Conservation (phyloP, 345 rosid genomes). For the Angophora floribunda region DNA sequence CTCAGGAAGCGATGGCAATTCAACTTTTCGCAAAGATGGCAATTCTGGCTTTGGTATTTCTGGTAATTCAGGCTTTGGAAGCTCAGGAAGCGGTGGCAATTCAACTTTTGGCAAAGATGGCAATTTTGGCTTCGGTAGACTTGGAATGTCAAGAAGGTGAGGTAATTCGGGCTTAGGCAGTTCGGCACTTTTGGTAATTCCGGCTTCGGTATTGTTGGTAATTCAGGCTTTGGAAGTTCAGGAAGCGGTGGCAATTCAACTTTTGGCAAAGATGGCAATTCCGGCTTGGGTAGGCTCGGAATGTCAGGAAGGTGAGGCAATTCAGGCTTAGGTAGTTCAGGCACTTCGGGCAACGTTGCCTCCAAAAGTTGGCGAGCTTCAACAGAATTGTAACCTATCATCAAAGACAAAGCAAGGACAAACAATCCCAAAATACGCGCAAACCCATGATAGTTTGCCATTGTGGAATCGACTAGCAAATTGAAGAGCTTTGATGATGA, state of each 20-base stretch:
- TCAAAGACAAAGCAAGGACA: not conserved
- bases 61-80: not conserved
- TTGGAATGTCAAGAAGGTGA: not conserved
- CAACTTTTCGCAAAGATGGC: not conserved
- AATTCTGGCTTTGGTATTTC: not conserved
- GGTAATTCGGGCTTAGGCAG: not conserved
- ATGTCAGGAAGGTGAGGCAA: not conserved
- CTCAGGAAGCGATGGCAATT: not conserved
- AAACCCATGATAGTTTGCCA: not conserved
- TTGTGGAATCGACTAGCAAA: not conserved
- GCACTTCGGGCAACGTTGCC: not conserved
- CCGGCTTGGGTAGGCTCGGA: not conserved
- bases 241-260: not conserved
- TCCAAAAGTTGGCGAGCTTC: not conserved
- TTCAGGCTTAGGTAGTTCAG: not conserved
- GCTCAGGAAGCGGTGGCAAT: not conserved
- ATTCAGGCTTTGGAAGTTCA: not conserved
- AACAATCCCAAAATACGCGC: not conserved
- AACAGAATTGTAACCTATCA: not conserved
- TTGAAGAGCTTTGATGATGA: not conserved
- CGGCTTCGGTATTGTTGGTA: no score
- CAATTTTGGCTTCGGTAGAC: not conserved
- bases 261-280: not conserved
- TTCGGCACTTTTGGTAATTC: not conserved
- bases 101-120: not conserved